Evolutionary conservation across 2,329 filamentous ascomycete species (phyloP).

Genomic region (Penicillium sclerotiorum): DNA sequence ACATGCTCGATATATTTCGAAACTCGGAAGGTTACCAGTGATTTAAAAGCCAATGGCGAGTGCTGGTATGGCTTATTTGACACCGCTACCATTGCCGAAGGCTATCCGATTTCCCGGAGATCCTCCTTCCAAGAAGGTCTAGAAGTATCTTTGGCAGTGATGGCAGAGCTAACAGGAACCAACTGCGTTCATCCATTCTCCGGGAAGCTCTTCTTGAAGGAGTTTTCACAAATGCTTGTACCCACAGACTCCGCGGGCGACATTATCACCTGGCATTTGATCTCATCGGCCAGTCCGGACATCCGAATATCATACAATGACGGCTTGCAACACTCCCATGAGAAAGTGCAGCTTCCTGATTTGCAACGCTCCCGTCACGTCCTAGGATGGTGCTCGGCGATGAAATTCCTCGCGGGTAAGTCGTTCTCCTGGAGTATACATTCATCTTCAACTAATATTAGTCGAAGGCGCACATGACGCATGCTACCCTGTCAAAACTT

Average conservation of each 20-base stretch:
- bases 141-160: not conserved
- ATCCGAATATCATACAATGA: not conserved
- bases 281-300: not conserved
- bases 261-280: not conserved
- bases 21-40: not conserved
- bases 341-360: not conserved
- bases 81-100: not conserved
- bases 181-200: not conserved
- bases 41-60: not conserved
- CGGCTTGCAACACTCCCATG: not conserved
- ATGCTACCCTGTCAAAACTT: not conserved
- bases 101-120: not conserved
- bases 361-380: not conserved
- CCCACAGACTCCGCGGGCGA: not conserved
- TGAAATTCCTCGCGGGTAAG: not conserved
- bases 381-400: not conserved
- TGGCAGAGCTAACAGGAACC: not conserved
- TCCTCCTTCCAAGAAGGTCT: not conserved
- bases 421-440: not conserved
- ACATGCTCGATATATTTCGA: not conserved
- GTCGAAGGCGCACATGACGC: not conserved
- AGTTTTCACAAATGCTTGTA: not conserved
- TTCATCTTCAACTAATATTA: not conserved
- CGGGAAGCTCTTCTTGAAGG: not conserved
- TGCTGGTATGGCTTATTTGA: not conserved